These are phyloP conservation scores for Calonectria pseudoreteaudii DNA, from an alignment of 2,329 filamentous ascomycete species.

Conservation along the genomic window DNA sequence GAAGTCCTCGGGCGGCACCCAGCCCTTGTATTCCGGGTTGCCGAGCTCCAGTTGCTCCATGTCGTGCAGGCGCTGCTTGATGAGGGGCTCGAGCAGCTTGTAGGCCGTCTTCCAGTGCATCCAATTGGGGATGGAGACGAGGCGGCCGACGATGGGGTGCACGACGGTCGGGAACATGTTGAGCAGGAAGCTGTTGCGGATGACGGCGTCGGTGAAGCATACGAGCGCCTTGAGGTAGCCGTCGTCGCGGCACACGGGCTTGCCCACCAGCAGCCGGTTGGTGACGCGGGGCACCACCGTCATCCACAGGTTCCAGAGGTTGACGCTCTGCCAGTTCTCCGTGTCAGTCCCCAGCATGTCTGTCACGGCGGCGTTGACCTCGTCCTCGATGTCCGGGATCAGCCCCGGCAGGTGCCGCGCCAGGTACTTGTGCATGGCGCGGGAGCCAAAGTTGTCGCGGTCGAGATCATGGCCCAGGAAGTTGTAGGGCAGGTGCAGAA, in stretches of 20 bases:
- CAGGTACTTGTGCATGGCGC: slow-evolving; percentile 58
- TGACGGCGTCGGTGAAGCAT: slow-evolving; percentile 61
- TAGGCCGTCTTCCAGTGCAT: slow-evolving; percentile 59
- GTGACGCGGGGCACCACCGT: slow-evolving; percentile 56
- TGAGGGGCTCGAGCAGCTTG: slow-evolving; percentile 58
- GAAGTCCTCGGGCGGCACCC: slow-evolving; percentile 65
- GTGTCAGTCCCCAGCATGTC: slow-evolving; percentile 50
- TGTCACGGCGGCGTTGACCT: slow-evolving; percentile 51
- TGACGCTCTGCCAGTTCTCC: slow-evolving; percentile 52
- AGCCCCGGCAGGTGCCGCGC: slow-evolving; percentile 53
- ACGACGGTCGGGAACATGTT: slow-evolving; percentile 59
- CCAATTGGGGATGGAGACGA: slow-evolving; percentile 59
- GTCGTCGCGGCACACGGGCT: slow-evolving; percentile 53
- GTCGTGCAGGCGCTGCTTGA: slow-evolving; percentile 60
- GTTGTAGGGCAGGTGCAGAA: slow-evolving; percentile 54
- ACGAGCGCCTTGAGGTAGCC: slow-evolving; percentile 60
- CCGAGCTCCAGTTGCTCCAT: slow-evolving; percentile 55
- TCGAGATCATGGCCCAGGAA: slow-evolving; percentile 53
- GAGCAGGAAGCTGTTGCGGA: slow-evolving; percentile 59
- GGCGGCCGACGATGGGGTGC: slow-evolving; percentile 60
- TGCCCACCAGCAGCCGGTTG: slow-evolving; percentile 57
- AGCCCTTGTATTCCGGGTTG: slow-evolving; percentile 54
- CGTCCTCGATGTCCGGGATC: slow-evolving; percentile 55
- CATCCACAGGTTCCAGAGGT: slow-evolving; percentile 59
- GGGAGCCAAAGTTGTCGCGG: slow-evolving; percentile 53